Conservation (phyloP, 345 rosid species). For the Litchi chinensis region DNA sequence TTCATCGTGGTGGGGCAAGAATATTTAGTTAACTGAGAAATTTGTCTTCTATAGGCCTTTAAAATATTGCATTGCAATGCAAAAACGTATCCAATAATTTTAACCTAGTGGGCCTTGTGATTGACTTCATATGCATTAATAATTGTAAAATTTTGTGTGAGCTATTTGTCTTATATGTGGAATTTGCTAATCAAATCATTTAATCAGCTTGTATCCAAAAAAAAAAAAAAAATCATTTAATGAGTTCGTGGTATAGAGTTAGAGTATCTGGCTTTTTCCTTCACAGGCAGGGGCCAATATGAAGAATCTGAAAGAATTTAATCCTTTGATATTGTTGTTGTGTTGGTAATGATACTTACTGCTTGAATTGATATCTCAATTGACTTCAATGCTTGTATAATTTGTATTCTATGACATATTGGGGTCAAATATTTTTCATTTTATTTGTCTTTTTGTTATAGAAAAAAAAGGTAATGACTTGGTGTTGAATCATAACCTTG, state of each 20-base stretch:
- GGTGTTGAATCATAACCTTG: background rate
- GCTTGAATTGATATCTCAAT: background rate
- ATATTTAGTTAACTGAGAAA: background rate
- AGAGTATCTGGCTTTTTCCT: background rate
- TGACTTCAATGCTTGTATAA: background rate
- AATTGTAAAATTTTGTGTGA: background rate
- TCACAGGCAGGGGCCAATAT: background rate
- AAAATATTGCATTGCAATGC: background rate
- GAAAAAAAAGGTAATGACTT: background rate
- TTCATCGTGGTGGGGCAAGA: background rate
- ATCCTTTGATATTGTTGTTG: background rate
- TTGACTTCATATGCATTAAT: slow-evolving; percentile 3
- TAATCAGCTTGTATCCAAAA: too few relatives aligned
- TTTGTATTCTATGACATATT: background rate
- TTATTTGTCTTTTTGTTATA: background rate
- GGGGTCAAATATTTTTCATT: background rate
- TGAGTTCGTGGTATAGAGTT: background rate
- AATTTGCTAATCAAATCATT: slow-evolving; percentile 7
- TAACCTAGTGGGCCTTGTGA: background rate
- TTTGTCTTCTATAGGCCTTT: background rate
- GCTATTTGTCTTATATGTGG: slow-evolving; percentile 20
- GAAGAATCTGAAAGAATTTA: background rate
- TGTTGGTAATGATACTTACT: background rate
- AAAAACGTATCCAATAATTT: background rate
- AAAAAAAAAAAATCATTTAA: background rate